Evolutionary conservation across 441 rosid species (phyloP).

Genomic region (Adansonia rubrostipa): DNA sequence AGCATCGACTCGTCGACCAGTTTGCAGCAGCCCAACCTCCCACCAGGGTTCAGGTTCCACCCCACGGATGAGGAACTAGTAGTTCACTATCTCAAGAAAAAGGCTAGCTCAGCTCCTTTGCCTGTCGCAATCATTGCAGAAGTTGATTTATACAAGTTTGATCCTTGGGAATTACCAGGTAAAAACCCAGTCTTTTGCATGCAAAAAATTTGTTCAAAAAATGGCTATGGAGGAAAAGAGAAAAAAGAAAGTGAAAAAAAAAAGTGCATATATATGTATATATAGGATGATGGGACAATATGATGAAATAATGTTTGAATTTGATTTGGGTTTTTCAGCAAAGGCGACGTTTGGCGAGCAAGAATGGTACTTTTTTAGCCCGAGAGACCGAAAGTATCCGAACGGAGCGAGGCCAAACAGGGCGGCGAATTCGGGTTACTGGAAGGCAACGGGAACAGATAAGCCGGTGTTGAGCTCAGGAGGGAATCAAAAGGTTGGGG

Average conservation of each 20-base stretch:
- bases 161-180: conserved; percentile 94
- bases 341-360: conserved; percentile 67
- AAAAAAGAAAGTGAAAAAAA: not conserved
- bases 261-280: conserved; percentile 1
- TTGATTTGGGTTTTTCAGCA: conserved; percentile 30
- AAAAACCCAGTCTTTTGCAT: not conserved
- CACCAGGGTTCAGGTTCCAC: conserved; percentile 85
- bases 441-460: conserved; percentile 67
- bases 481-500: conserved; percentile 55
- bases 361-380: conserved; percentile 66
- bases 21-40: conserved; percentile 69
- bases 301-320: not conserved
- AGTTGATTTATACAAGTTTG: conserved; percentile 79
- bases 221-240: not conserved
- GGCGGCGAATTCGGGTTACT: conserved; percentile 61
- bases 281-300: not conserved
- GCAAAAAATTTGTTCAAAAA: not conserved
- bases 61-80: conserved; percentile 87
- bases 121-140: conserved; percentile 83
- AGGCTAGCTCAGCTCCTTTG: conserved; percentile 68
- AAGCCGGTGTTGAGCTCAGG: conserved; percentile 55
- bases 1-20: conserved; percentile 70
- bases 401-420: conserved; percentile 65
- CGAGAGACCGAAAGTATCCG: conserved; percentile 60
- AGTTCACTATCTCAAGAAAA: conserved; percentile 83